Evolutionary conservation across 495 filamentous ascomycete genomes (phyloP).

Genomic region (Pseudoneurospora amorphoporcata): DNA sequence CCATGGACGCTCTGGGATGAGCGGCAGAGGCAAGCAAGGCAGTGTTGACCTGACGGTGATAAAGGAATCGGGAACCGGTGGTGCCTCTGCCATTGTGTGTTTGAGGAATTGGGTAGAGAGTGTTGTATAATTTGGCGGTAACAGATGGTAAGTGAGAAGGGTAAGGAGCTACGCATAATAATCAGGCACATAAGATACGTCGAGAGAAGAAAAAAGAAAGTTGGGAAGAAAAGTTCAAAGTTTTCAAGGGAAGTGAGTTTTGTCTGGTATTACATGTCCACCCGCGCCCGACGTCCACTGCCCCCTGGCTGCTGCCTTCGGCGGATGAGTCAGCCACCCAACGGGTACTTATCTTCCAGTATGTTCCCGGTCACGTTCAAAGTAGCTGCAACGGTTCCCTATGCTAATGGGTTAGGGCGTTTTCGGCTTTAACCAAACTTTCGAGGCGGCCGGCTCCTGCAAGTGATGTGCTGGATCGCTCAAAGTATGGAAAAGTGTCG

Average conservation of each 20-base stretch:
- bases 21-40: conserved; percentile 22
- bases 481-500: background rate
- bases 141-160: background rate
- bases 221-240: background rate
- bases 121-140: background rate
- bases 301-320: background rate
- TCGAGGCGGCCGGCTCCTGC: background rate
- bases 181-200: background rate
- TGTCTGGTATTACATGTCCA: background rate
- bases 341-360: background rate
- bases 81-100: background rate
- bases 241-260: background rate
- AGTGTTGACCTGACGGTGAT: conserved; percentile 25
- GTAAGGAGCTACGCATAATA: background rate
- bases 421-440: background rate
- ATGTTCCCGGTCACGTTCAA: background rate
- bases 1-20: conserved; percentile 13
- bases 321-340: background rate
- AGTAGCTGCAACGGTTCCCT: background rate
- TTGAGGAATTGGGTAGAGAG: background rate
- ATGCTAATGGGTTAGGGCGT: background rate
- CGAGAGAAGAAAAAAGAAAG: background rate
- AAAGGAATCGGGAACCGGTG: conserved; percentile 1
- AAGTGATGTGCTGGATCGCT: background rate
- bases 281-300: background rate